phyloP scores from a whole-genome alignment of 78 protist genomes.

The Isochrysis galbana region DNA sequence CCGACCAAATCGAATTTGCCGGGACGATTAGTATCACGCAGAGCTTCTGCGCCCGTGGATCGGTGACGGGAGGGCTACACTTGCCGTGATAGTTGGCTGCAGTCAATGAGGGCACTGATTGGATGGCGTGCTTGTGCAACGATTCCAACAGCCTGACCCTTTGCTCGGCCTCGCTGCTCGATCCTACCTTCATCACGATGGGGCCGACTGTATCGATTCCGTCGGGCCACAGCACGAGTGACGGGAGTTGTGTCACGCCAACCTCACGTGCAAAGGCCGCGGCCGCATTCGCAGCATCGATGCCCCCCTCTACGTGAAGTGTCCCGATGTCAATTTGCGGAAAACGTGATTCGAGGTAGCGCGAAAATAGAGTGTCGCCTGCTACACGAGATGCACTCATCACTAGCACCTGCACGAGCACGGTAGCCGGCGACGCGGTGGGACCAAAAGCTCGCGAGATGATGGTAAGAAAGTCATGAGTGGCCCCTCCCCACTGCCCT shows the following conservation, averaged over 20 bases:
- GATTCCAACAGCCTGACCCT: not conserved
- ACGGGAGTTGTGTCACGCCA: not conserved
- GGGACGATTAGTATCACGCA: not conserved
- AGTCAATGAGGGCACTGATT: not conserved
- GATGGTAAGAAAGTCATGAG: not conserved
- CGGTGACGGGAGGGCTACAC: not conserved
- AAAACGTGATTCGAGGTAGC: not conserved
- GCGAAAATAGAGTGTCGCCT: not conserved
- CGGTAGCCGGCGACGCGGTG: not conserved
- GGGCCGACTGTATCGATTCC: not conserved
- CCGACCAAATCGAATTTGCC: not conserved
- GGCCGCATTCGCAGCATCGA: not conserved
- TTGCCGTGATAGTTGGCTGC: not conserved
- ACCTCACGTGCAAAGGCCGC: not conserved
- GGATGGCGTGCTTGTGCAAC: not conserved
- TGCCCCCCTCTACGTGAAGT: not conserved
- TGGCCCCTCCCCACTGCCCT: not conserved
- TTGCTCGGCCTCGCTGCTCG: not conserved
- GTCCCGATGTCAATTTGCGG: not conserved
- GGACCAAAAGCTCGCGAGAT: not conserved
- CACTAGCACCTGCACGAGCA: not conserved
- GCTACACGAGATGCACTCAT: not conserved
- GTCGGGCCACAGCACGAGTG: not conserved
- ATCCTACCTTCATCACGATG: not conserved
- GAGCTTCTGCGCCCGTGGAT: not conserved